Percentiles rank a stretch among this genome's conserved stretches.
phyloP scores from a whole-genome alignment of 306 rosid species.

The Crotalaria pallida region DNA sequence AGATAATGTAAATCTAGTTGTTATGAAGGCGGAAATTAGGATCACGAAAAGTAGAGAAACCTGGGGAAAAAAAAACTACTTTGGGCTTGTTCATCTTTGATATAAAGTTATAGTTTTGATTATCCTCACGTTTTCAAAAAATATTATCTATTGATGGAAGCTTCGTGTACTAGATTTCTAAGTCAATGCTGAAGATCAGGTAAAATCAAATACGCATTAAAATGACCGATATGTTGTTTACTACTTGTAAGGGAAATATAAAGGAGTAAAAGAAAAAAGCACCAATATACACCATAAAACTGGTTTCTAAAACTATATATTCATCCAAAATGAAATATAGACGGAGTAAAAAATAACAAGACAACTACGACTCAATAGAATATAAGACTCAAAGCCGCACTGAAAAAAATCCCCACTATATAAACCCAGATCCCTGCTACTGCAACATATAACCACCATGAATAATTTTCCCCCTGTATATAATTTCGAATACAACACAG shows the following conservation, averaged over 20 bases:
- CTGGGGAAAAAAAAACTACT: background rate
- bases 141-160: background rate
- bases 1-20: too few relatives aligned
- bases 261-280: background rate
- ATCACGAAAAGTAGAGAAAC: background rate
- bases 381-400: slow-evolving; percentile 32
- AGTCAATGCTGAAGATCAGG: background rate
- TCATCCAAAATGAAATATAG: slow-evolving; percentile 43
- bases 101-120: background rate
- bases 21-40: background rate
- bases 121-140: too few relatives aligned
- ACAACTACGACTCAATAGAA: slow-evolving; percentile 35
- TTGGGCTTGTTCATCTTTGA: background rate
- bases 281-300: slow-evolving; percentile 12
- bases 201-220: background rate
- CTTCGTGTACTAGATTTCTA: background rate
- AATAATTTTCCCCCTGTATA: slow-evolving; percentile 32
- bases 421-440: slow-evolving; percentile 23
- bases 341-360: slow-evolving; percentile 24
- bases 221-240: too few relatives aligned
- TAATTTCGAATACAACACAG: slow-evolving; percentile 16
- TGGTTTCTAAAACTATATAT: slow-evolving; percentile 24
- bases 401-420: slow-evolving; percentile 29
- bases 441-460: slow-evolving; percentile 38
- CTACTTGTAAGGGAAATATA: background rate